Conservation (phyloP, 2,329 filamentous ascomycete genomes). For the Diaporthe helianthi region DNA sequence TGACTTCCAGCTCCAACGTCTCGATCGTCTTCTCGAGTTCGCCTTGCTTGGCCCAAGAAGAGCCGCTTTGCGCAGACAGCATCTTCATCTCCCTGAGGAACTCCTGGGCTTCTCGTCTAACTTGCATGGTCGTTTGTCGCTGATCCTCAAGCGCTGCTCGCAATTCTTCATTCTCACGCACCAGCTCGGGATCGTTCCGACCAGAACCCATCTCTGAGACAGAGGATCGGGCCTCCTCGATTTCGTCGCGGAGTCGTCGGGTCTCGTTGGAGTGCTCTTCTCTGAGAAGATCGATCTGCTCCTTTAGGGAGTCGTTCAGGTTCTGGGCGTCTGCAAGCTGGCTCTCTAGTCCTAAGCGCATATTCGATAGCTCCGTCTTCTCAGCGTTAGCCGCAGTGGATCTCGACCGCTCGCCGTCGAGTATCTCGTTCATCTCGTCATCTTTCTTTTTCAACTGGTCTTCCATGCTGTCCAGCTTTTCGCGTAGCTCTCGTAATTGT, state of each 20-base stretch:
- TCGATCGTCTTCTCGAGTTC: conserved; percentile 78
- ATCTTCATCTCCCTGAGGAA: conserved; percentile 90
- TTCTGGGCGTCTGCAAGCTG: conserved; percentile 77
- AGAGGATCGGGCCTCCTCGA: conserved; percentile 59
- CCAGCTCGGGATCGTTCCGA: conserved; percentile 59
- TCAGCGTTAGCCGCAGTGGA: conserved; percentile 63
- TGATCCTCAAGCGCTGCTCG: conserved; percentile 74
- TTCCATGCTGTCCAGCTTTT: conserved; percentile 77
- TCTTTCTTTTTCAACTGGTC: conserved; percentile 71
- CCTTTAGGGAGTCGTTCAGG: conserved; percentile 79
- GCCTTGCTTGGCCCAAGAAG: conserved; percentile 82
- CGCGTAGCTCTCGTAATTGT: conserved; percentile 77
- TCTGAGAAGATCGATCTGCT: conserved; percentile 78
- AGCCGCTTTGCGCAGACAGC: conserved; percentile 80
- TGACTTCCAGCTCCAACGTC: conserved; percentile 80
- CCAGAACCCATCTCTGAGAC: conserved; percentile 38
- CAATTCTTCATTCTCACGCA: conserved; percentile 73
- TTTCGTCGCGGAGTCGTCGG: conserved; percentile 67
- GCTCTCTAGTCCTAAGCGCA: conserved; percentile 72
- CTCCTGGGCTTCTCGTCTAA: conserved; percentile 80
- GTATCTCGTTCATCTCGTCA: conserved; percentile 67
- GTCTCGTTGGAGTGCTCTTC: conserved; percentile 71
- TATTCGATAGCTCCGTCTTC: conserved; percentile 73
- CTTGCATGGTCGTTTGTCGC: conserved; percentile 83
- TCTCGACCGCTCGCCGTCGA: conserved; percentile 65